Evolutionary conservation across 495 filamentous ascomycete species (phyloP), one percentile per base, ranked within the genome.

Genomic region (Clohesyomyces aquaticus): DNA sequence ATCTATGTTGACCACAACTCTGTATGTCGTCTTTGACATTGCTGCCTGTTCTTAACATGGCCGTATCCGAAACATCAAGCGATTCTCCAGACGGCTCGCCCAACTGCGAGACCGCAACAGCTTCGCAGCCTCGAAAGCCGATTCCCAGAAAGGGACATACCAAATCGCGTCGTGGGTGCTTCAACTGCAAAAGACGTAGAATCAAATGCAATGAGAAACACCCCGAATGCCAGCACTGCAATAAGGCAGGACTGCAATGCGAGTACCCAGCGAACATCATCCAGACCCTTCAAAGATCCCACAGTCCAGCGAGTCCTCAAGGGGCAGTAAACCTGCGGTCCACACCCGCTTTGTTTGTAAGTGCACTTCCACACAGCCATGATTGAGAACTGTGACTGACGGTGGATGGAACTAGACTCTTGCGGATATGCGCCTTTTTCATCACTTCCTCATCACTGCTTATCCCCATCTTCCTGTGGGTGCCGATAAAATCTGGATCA

Each of bases 191-290:
- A 71, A 74, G 78, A 43, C 75, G 84, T 10, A 77, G 80, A 61
- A 86, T 88, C 67, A 88, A 87, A 79, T 87, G 84, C 71, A 83
- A 85, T 68, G 84, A 87, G 69, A 81, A 78, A 10, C 74, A 74
- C 12, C 85, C 85, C 14, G 74, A 80, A 22, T 87, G 85, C 55
- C 77, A 78, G 16, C 83, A 87, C 64, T 88, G 85, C 69, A 65
- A 76, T 47, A 82, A 84, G 73, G 78, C 78, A 45, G 82, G 80
- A 0, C 69, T 88, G 55, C 74, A 77, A 22, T 88, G 85, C 74
- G 79, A 82, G 65, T 87, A 86, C 67, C 83, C 85, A 3, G 63
- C 77, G 2, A 61, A 69, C 25, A 79, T 62, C 27, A 72, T 70
- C 32, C 69, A 71, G 35, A 41, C 54, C 8, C 27, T 19, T 3